These are phyloP conservation scores for Aspergillus jensenii DNA, from an alignment of 2,329 filamentous ascomycete species.

Conservation along the genomic window DNA sequence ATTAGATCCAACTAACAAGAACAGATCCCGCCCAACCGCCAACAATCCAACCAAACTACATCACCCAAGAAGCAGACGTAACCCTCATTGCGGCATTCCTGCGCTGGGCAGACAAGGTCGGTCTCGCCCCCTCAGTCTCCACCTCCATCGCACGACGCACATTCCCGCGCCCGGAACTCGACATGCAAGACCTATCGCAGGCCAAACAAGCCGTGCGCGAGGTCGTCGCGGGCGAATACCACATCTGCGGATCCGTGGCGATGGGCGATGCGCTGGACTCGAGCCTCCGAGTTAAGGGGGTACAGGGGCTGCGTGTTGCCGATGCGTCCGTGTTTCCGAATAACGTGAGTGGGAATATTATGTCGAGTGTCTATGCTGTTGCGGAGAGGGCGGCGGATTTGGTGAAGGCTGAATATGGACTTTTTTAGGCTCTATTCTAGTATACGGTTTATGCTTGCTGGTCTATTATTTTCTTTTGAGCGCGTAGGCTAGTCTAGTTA, in stretches of 20 bases:
- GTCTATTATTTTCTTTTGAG: neutral
- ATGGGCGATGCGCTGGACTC: constrained; percentile 33
- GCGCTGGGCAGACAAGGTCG: constrained; percentile 18
- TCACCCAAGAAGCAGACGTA: constrained; percentile 17
- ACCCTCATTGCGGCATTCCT: constrained; percentile 19
- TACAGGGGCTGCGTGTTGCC: constrained; percentile 25
- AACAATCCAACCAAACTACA: constrained; percentile 20
- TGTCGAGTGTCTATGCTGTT: constrained; percentile 32
- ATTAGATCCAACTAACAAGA: too few relatives aligned
- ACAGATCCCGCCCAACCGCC: constrained; percentile 18
- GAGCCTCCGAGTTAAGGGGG: constrained; percentile 28
- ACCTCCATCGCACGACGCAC: constrained; percentile 8
- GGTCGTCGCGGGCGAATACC: constrained; percentile 6
- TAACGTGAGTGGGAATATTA: constrained; percentile 31
- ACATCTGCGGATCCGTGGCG: constrained; percentile 27
- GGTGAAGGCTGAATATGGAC: constrained; percentile 28
- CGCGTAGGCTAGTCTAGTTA: neutral
- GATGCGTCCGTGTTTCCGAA: constrained; percentile 32
- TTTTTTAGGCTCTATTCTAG: neutral
- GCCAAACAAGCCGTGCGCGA: constrained; percentile 18
- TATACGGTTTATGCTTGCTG: too few relatives aligned
- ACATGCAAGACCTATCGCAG: constrained; percentile 15
- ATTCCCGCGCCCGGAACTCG: constrained; percentile 10
- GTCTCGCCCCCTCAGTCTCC: neutral
- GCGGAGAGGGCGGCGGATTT: constrained; percentile 37